A percentile compares a stretch with the other conserved stretches of the same genome.
Conservation (phyloP, 2,329 filamentous ascomycete genomes). For the Clonostachys byssicola region DNA sequence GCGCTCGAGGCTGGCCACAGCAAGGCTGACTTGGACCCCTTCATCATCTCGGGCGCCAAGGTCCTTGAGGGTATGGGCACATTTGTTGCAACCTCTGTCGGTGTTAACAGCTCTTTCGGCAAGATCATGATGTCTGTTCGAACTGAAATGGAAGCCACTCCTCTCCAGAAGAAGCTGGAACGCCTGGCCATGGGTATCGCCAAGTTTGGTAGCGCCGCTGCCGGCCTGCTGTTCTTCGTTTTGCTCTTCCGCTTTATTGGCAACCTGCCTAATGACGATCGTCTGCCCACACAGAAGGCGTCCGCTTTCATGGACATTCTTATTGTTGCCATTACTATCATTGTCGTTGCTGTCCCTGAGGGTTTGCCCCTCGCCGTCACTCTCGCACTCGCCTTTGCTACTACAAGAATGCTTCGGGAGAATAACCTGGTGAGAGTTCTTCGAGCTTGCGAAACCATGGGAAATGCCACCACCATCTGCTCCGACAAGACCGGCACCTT, state of each 20-base stretch:
- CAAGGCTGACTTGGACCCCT: conserved; percentile 55
- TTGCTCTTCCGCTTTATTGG: conserved; percentile 75
- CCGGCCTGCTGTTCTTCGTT: conserved; percentile 69
- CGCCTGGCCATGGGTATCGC: conserved; percentile 24
- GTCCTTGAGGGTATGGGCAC: conserved; percentile 50
- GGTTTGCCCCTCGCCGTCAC: conserved; percentile 64
- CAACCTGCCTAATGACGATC: conserved; percentile 46
- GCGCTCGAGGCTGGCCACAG: conserved; percentile 39
- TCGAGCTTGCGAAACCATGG: conserved; percentile 65
- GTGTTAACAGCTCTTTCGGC: conserved; percentile 48
- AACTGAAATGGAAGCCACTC: conserved; percentile 46
- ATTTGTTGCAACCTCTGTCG: conserved; percentile 51
- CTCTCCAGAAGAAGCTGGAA: conserved; percentile 49
- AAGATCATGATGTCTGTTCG: conserved; percentile 52
- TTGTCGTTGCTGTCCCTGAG: conserved; percentile 65
- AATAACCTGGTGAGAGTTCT: conserved; percentile 63
- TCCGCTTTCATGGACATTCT: conserved; percentile 58
- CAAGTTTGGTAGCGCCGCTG: conserved; percentile 57
- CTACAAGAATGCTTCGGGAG: conserved; percentile 62
- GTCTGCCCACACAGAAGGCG: conserved; percentile 49
- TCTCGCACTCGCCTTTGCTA: conserved; percentile 62
- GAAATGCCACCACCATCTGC: conserved; percentile 67
- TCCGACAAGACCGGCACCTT: conserved; percentile 43
- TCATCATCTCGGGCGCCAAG: conserved; percentile 59
- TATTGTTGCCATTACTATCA: conserved; percentile 61